Percentiles rank a stretch among this genome's conserved stretches.
phyloP scores from a whole-genome alignment of 495 filamentous ascomycete genomes.

The Copromyces sp. region DNA sequence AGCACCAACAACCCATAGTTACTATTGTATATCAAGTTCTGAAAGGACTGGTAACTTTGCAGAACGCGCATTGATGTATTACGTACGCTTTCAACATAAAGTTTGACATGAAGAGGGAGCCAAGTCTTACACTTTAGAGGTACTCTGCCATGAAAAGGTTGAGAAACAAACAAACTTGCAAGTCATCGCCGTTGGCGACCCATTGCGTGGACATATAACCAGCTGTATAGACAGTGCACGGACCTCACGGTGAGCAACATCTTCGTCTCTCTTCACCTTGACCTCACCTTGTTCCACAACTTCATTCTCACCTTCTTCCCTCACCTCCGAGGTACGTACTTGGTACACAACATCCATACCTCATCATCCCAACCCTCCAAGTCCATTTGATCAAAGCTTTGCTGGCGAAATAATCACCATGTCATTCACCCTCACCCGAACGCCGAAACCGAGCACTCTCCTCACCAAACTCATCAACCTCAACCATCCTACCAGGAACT shows the following conservation, averaged over 20 bases:
- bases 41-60: no score
- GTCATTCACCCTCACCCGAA: neutral
- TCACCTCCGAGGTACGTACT: neutral
- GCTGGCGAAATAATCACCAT: neutral
- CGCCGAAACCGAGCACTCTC: neutral
- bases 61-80: neutral
- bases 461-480: neutral
- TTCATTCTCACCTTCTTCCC: neutral
- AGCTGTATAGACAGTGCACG: neutral
- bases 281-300: neutral
- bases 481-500: neutral
- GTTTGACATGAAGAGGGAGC: neutral
- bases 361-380: neutral
- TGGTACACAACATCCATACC: neutral
- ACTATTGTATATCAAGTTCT: neutral
- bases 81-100: neutral
- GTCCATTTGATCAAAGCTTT: neutral
- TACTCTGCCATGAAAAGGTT: neutral
- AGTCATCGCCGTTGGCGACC: neutral
- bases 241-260: neutral
- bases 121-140: neutral
- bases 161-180: neutral
- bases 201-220: neutral
- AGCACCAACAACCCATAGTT: neutral
- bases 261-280: neutral